Evolutionary conservation across 345 rosid species (phyloP).

Genomic region (Linum lewisii): DNA sequence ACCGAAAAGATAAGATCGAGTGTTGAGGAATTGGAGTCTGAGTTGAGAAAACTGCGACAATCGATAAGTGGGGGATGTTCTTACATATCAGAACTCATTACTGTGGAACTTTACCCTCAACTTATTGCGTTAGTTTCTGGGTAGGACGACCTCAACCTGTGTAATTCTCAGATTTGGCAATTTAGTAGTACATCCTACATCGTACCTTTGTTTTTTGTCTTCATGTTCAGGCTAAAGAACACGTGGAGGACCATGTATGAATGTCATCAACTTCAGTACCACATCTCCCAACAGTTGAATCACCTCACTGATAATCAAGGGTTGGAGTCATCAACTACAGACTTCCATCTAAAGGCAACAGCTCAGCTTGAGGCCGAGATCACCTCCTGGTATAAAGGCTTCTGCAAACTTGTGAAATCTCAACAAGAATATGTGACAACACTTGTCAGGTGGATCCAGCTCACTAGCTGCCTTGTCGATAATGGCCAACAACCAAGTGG

Average conservation of each 20-base stretch:
- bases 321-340: conserved; percentile 46
- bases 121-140: conserved; percentile 63
- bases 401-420: conserved; percentile 53
- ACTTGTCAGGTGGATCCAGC: conserved; percentile 59
- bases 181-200: not conserved
- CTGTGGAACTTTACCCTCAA: conserved; percentile 82
- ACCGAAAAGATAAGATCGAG: conserved; percentile 47
- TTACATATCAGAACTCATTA: conserved; percentile 41
- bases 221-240: conserved; percentile 47
- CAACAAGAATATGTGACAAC: conserved; percentile 62
- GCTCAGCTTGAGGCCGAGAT: conserved; percentile 73
- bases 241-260: conserved; percentile 76
- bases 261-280: conserved; percentile 67
- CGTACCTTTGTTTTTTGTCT: not conserved
- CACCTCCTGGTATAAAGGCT: conserved; percentile 58
- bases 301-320: conserved; percentile 37
- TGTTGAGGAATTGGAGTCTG: conserved; percentile 51
- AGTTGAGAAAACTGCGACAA: conserved; percentile 37
- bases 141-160: conserved; percentile 27
- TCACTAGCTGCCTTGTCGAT: conserved; percentile 40
- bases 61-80: conserved; percentile 53
- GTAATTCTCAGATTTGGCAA: not conserved
- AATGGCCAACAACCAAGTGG: conserved; percentile 42
- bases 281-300: conserved; percentile 59
- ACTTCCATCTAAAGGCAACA: conserved; percentile 61